Evolutionary conservation across 768 basidiomycete species (phyloP), one percentile per base, ranked within the genome.

Genomic region (Russula sp.): DNA sequence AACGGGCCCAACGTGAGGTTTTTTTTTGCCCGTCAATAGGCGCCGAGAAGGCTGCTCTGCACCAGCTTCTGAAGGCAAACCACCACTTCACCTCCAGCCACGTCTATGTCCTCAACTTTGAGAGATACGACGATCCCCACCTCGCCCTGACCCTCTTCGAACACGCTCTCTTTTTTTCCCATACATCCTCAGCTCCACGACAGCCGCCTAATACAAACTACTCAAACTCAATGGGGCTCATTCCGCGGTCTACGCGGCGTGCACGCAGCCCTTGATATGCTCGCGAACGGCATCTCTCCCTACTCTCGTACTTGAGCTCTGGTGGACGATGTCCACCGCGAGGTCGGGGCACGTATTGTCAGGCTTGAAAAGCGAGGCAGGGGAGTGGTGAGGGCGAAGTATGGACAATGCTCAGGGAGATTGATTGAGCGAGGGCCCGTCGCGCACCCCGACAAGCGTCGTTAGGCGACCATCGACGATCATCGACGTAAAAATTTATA

Each of bases 121-220:
- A n/a, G n/a, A n/a, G n/a, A n/a, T n/a, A n/a, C n/a, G n/a, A n/a
- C n/a, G n/a, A n/a, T n/a, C n/a, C n/a, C n/a, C n/a, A n/a, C n/a
- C n/a, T n/a, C n/a, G n/a, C n/a, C n/a, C n/a, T n/a, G n/a, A n/a
- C n/a, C 22, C 81, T 96, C 28, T 98, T 97, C 77, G 79, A 87
- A 56, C 81, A 94, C 73, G 90, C 90, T 1, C 83, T 88, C 55
- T 80, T 86, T 5, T 92, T 89, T 5, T 98, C n/a, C n/a, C n/a
- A n/a, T n/a, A 92, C 73, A 88, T 95, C 34, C 87, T 88, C 69
- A 94, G 94, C 2, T 98, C 95, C 74, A 88, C 91, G 13, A 90
- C 94, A 0, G 80, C 81, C 10, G 89, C 88, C 0, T 97, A 96
- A 75, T 92, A 94, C 74, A 92, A 96, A 72, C 80, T 94, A 78